These are phyloP conservation scores for Penicillium sp. DNA, from an alignment of 2,329 filamentous ascomycete genomes.

Conservation along the genomic window DNA sequence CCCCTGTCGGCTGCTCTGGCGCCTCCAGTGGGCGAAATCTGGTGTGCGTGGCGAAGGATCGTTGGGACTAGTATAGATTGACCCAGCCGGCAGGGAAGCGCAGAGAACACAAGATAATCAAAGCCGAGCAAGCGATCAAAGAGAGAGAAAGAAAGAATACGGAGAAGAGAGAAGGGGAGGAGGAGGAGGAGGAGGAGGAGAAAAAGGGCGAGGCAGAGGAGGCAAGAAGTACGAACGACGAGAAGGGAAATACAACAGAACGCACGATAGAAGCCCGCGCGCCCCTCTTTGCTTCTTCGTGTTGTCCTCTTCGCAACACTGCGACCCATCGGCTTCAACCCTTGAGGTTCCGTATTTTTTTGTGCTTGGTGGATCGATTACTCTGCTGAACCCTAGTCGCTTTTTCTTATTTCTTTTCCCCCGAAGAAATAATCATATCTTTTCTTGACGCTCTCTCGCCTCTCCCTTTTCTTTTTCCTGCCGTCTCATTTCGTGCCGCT, in stretches of 20 bases:
- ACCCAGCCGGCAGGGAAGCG: slow-evolving; percentile 9
- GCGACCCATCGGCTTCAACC: slow-evolving; percentile 18
- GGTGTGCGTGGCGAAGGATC: slow-evolving; percentile 12
- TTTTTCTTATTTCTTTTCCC: slow-evolving; percentile 12
- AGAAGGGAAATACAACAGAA: slow-evolving; percentile 25
- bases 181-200: slow-evolving; percentile 5
- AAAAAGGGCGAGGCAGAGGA: background rate
- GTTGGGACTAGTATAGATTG: slow-evolving; percentile 7
- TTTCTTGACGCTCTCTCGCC: slow-evolving; percentile 10
- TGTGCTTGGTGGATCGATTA: slow-evolving; percentile 11
- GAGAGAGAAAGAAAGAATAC: background rate
- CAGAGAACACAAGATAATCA: slow-evolving; percentile 1
- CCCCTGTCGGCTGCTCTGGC: slow-evolving; percentile 23
- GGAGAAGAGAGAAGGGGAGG: background rate
- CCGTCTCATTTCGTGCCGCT: slow-evolving; percentile 18
- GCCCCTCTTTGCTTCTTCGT: slow-evolving; percentile 16
- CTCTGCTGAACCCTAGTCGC: slow-evolving; percentile 1
- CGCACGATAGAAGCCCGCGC: slow-evolving; percentile 16
- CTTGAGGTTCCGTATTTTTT: slow-evolving; percentile 14
- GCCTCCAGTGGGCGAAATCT: slow-evolving; percentile 6
- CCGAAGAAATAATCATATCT: background rate
- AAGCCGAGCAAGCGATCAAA: background rate
- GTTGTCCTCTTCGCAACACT: slow-evolving; percentile 2
- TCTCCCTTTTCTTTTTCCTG: slow-evolving; percentile 12
- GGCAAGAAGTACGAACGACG: slow-evolving; percentile 16